phyloP scores from a whole-genome alignment of 768 basidiomycete genomes.

The Stropharia rugosoannulata region DNA sequence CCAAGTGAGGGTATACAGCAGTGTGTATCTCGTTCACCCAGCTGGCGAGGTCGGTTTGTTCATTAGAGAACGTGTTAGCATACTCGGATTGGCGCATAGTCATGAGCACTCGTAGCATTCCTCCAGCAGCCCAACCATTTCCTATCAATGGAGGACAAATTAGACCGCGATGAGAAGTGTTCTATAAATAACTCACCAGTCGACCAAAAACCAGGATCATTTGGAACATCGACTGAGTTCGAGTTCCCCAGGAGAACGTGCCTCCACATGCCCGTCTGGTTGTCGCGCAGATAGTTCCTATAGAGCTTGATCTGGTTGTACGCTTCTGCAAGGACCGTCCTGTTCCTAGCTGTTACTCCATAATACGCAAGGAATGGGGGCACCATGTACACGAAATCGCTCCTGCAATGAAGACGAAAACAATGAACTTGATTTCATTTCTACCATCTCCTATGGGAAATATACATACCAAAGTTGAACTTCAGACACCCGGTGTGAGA shows the following conservation, averaged over 20 bases:
- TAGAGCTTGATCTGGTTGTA: conserved; percentile 76
- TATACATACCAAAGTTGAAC: conserved; percentile 67
- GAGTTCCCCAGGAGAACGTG: conserved; percentile 63
- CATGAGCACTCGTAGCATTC: conserved; percentile 79
- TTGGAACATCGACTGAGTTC: conserved; percentile 7
- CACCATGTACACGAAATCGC: conserved; percentile 82
- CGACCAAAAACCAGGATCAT: conserved; percentile 76
- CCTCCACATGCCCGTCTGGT: conserved; percentile 59
- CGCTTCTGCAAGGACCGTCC: conserved; percentile 57
- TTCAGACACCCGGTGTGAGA: conserved; percentile 71
- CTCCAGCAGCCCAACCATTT: conserved; percentile 88
- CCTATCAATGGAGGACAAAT: conserved; percentile 39
- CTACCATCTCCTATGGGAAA: neutral
- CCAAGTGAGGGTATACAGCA: conserved; percentile 65
- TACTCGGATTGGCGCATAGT: conserved; percentile 69
- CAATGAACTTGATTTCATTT: neutral
- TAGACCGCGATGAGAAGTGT: neutral
- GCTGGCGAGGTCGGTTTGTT: conserved; percentile 57
- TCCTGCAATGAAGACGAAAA: conserved; percentile 38
- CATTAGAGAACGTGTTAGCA: conserved; percentile 40
- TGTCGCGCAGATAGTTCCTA: conserved; percentile 60
- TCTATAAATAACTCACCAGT: conserved; percentile 48
- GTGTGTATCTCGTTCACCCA: conserved; percentile 76
- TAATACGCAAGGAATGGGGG: conserved; percentile 89
- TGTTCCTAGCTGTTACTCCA: conserved; percentile 59